A percentile compares a stretch with the other conserved stretches of the same genome.
These are phyloP conservation scores for Thalia dealbata DNA, from an alignment of 176 grass and related monocot genomes.

Conservation along the genomic window DNA sequence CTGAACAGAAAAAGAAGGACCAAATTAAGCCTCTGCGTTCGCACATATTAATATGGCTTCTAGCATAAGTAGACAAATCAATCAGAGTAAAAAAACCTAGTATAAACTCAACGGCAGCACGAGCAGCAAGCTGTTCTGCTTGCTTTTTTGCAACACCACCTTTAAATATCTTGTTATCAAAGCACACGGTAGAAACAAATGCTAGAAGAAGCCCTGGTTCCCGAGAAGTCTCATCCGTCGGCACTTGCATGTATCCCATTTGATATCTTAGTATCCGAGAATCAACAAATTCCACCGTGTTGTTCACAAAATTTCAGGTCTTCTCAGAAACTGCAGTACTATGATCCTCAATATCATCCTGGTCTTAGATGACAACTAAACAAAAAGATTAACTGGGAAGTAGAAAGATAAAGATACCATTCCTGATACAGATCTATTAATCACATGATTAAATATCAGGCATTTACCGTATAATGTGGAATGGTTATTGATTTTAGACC, in stretches of 20 bases:
- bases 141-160: slow-evolving; percentile 52
- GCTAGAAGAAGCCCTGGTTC: slow-evolving; percentile 4
- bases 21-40: neutral
- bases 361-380: too few species aligned
- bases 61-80: neutral
- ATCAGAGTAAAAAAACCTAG: slow-evolving; percentile 38
- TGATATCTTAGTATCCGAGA: too few species aligned
- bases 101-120: slow-evolving; percentile 36
- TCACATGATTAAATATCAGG: too few species aligned
- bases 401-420: too few species aligned
- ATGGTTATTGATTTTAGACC: too few species aligned
- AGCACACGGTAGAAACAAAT: slow-evolving; percentile 36
- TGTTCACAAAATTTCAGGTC: too few species aligned
- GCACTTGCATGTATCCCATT: slow-evolving; percentile 8
- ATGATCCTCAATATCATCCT: too few species aligned
- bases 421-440: too few species aligned
- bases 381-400: too few species aligned
- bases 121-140: slow-evolving; percentile 54
- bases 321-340: too few species aligned
- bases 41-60: neutral
- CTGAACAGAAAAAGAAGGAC: neutral
- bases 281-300: too few species aligned
- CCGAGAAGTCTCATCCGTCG: slow-evolving; percentile 26
- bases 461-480: too few species aligned
- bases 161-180: slow-evolving; percentile 37